These are phyloP conservation scores for Dimargaris verticillata DNA, from an alignment of 192 early-diverging fungal genomes.

Conservation along the genomic window DNA sequence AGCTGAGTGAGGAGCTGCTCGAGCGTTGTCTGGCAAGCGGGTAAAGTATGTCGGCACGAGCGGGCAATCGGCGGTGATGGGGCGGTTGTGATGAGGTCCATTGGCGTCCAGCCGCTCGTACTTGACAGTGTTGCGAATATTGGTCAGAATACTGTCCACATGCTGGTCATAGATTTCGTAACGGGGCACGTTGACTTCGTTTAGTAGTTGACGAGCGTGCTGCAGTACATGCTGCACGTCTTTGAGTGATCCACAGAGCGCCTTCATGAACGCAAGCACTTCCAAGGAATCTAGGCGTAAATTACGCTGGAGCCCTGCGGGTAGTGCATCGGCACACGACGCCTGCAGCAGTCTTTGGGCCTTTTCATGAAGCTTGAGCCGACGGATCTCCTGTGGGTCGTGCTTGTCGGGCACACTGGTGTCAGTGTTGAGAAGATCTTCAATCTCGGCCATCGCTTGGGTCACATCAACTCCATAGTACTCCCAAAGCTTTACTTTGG, in stretches of 20 bases:
- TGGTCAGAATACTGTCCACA: slow-evolving; percentile 42
- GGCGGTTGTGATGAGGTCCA: slow-evolving; percentile 68
- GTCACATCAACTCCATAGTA: slow-evolving; percentile 67
- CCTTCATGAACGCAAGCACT: slow-evolving; percentile 17
- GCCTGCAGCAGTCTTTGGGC: slow-evolving; percentile 24
- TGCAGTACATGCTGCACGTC: slow-evolving; percentile 25
- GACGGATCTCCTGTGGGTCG: slow-evolving; percentile 21
- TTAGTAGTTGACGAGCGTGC: slow-evolving; percentile 43
- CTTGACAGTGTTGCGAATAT: slow-evolving; percentile 59
- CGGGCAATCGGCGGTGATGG: slow-evolving; percentile 59
- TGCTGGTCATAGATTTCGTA: slow-evolving; percentile 81
- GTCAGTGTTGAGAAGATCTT: slow-evolving; percentile 21
- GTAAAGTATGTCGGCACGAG: slow-evolving; percentile 95
- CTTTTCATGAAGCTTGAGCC: slow-evolving; percentile 27
- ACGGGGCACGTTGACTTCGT: slow-evolving; percentile 72
- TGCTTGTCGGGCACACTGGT: slow-evolving; percentile 13
- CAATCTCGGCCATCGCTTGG: slow-evolving; percentile 21
- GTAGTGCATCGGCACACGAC: not conserved
- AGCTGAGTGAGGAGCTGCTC: slow-evolving; percentile 31
- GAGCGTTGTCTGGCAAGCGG: slow-evolving; percentile 41
- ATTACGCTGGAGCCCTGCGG: slow-evolving; percentile 14
- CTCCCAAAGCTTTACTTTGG: slow-evolving; percentile 65
- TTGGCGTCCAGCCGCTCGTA: slow-evolving; percentile 74
- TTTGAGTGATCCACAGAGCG: slow-evolving; percentile 12
- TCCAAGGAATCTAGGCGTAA: slow-evolving; percentile 19